phyloP scores from a whole-genome alignment of 495 filamentous ascomycete genomes.

The Penicillium angulare region DNA sequence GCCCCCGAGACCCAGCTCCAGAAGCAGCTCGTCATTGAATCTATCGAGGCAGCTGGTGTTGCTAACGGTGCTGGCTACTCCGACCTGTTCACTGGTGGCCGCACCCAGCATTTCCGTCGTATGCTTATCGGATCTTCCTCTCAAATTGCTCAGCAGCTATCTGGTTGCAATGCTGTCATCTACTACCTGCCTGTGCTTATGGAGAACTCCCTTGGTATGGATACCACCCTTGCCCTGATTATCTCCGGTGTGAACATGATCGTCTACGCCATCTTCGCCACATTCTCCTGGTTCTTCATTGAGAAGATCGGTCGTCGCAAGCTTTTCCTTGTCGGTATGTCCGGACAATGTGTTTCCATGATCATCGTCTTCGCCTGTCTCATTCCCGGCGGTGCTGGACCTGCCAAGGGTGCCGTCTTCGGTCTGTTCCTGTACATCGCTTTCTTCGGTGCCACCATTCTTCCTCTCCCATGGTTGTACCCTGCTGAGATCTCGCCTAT shows the following conservation, averaged over 20 bases:
- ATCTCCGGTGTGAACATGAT: constrained; percentile 84
- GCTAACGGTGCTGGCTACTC: constrained; percentile 34
- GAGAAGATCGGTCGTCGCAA: constrained; percentile 74
- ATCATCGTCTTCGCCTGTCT: constrained; percentile 71
- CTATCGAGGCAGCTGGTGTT: constrained; percentile 58
- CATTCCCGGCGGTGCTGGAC: constrained; percentile 52
- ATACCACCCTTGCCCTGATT: constrained; percentile 64
- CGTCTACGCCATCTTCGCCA: constrained; percentile 75
- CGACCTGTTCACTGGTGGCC: constrained; percentile 43
- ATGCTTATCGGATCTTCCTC: constrained; percentile 56
- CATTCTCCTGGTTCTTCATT: constrained; percentile 81
- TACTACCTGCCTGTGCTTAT: constrained; percentile 84
- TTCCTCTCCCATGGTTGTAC: constrained; percentile 57
- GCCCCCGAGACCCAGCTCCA: constrained; percentile 57
- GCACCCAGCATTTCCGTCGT: constrained; percentile 45
- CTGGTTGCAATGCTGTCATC: constrained; percentile 77
- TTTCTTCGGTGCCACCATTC: constrained; percentile 72
- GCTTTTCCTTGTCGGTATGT: constrained; percentile 69
- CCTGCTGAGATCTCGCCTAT: constrained; percentile 74
- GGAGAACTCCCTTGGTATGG: constrained; percentile 59
- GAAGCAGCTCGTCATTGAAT: constrained; percentile 70
- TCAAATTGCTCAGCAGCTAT: constrained; percentile 81
- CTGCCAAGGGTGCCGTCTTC: constrained; percentile 69
- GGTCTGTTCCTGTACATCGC: constrained; percentile 80
- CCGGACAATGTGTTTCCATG: constrained; percentile 70